A percentile compares a stretch with the other conserved stretches of the same genome.
Evolutionary conservation across 2,329 filamentous ascomycete genomes (phyloP).

Genomic region (Chalaropsis thielavioides): DNA sequence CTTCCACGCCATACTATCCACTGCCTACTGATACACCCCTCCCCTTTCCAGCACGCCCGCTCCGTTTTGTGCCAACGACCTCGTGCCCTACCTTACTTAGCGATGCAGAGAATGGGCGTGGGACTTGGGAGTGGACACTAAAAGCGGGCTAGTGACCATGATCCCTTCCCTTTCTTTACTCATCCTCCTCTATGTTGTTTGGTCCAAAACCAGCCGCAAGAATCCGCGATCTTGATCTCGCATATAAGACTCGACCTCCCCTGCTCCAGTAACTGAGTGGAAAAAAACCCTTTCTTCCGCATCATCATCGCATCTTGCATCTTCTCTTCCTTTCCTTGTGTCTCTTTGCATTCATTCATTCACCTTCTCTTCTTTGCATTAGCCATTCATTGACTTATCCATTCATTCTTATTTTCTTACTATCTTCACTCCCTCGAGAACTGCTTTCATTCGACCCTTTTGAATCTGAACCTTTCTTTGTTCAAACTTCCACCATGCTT

Average conservation of each 20-base stretch:
- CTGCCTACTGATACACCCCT: neutral
- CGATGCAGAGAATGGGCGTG: neutral
- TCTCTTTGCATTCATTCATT: slow-evolving; percentile 18
- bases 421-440: too few relatives aligned
- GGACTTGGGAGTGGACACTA: too few relatives aligned
- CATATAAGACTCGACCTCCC: neutral
- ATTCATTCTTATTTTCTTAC: too few relatives aligned
- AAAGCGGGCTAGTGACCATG: too few relatives aligned
- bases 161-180: too few relatives aligned
- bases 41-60: neutral
- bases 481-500: slow-evolving; percentile 10
- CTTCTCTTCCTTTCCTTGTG: neutral
- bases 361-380: neutral
- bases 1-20: neutral
- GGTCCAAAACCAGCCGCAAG: too few relatives aligned
- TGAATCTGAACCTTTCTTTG: neutral
- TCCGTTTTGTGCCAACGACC: too few relatives aligned
- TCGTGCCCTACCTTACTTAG: neutral
- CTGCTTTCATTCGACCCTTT: neutral
- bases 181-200: too few relatives aligned
- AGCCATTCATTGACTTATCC: too few relatives aligned
- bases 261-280: neutral
- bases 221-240: neutral
- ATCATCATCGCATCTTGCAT: slow-evolving; percentile 1
- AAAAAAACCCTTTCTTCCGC: neutral